Evolutionary conservation across 441 rosid genomes (phyloP).

Genomic region (Pelargonium myrrhifolium): DNA sequence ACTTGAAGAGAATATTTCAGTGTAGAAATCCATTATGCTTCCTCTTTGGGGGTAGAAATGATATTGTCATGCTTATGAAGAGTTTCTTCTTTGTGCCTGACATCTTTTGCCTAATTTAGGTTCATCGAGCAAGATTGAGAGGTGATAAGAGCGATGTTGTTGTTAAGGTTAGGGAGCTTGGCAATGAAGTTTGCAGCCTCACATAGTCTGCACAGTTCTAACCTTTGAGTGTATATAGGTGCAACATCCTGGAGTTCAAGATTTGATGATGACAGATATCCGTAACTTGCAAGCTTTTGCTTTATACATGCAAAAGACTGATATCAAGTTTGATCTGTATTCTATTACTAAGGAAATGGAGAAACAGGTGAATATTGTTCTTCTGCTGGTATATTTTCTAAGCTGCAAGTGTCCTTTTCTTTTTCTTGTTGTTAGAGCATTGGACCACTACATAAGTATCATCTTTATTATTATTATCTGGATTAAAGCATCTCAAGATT

Average conservation of each 20-base stretch:
- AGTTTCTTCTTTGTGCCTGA: constrained; percentile 5
- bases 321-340: constrained; percentile 73
- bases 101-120: constrained; percentile 36
- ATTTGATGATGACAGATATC: constrained; percentile 92
- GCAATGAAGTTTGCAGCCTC: constrained; percentile 15
- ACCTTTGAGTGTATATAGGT: constrained; percentile 41
- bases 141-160: constrained; percentile 63
- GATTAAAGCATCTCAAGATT: too few species aligned
- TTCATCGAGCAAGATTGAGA: constrained; percentile 76
- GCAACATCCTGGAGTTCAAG: constrained; percentile 88
- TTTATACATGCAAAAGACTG: constrained; percentile 79
- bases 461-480: too few species aligned
- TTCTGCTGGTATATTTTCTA: constrained; percentile 6
- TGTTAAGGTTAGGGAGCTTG: constrained; percentile 60
- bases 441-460: not conserved
- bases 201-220: constrained; percentile 17
- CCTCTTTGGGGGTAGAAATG: not conserved
- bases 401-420: not conserved
- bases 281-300: constrained; percentile 88
- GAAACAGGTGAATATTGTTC: constrained; percentile 55
- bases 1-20: not conserved
- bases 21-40: not conserved
- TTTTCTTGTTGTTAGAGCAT: constrained; percentile 5
- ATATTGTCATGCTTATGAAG: not conserved
- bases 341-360: constrained; percentile 89